Base-by-base conservation (phyloP, 441 rosid genomes). In the Pelargonium myrrhifolium region DNA sequence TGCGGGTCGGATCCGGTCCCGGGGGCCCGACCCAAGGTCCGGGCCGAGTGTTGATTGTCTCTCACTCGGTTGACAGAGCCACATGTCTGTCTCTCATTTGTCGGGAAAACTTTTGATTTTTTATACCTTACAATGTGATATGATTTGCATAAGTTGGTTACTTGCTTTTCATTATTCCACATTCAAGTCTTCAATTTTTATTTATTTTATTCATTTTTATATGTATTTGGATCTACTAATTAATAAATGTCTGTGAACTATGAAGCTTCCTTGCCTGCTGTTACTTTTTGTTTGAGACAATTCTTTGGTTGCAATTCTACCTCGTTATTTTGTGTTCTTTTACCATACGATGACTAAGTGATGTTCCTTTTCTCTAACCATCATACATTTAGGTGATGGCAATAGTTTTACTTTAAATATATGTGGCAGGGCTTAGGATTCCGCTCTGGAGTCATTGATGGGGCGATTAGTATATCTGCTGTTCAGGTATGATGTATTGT, bases 401-500 rank as follows among this genome's bases (percentile, higher is more conserved):
- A 47, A 47, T 47, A 47, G 1, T 47, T 1, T 47, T 11, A 12
- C n/a, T 47, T 47, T 47, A 5, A 35, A 35, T 35, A 35, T 40
- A 14, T 72, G 66, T 79, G 76, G 64, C 80, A 93, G 97, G 99
- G 99, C 24, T 83, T 93, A 77, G 93, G 84, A 59, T 66, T 93
- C 73, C 90, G 96, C 40, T 64, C 93, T 65, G 98, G 97, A 76
- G 86, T 84, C 69, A 72, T 93, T 20, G 97, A 93, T 66, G 98
- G 98, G 65, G 96, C 93, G 67, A 93, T 93, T 67, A 93, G 97
- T 76, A 90, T 90, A 42, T 93, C 98, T 0, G 98, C 97, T 70
- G 87, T 89, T 72, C 94, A 93, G 96, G 98, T 90, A 66, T 66
- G 65, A 4, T 47, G 17, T 47, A 47, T 47, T 14, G 55, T 47